Conservation (phyloP, 805 yeast species). For the Vanderwaltozyma polyspora region DNA sequence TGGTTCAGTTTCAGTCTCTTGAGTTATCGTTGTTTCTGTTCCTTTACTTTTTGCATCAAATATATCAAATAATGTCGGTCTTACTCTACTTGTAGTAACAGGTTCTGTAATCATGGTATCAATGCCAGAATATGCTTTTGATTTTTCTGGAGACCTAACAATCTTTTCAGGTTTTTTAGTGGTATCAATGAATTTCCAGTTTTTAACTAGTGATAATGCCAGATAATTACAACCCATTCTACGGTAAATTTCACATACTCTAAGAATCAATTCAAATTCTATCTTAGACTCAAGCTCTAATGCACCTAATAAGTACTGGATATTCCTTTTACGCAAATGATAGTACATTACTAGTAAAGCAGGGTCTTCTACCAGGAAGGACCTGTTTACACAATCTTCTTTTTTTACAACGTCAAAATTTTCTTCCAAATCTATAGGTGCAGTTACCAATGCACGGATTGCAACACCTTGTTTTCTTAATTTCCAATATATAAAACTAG, state of each 20-base stretch:
- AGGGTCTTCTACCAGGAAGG: conserved; percentile 68
- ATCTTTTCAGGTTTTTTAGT: conserved; percentile 3
- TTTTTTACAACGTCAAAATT: conserved; percentile 23
- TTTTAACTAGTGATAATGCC: conserved; percentile 47
- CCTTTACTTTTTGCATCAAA: conserved; percentile 8
- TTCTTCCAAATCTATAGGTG: conserved; percentile 34
- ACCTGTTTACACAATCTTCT: conserved; percentile 27
- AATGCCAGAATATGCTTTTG: conserved; percentile 3
- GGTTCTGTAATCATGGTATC: conserved; percentile 12
- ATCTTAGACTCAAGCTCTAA: conserved; percentile 28
- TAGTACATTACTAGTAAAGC: conserved; percentile 58
- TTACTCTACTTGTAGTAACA: conserved; percentile 10
- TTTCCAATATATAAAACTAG: conserved; percentile 74
- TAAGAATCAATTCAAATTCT: conserved; percentile 54
- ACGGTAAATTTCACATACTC: conserved; percentile 55
- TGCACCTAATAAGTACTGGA: conserved; percentile 41
- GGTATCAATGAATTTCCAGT: conserved; percentile 49
- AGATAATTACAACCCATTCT: conserved; percentile 89
- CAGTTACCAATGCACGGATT: conserved; percentile 52
- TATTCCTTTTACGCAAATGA: conserved; percentile 43
- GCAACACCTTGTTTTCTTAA: conserved; percentile 38
- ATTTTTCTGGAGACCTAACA: conserved; percentile 1
- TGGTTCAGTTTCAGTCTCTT: background rate
- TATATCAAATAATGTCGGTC: conserved; percentile 24
- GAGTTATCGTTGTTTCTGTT: background rate